Evolutionary conservation across 2,329 filamentous ascomycete genomes (phyloP), one percentile per base, ranked within the genome.

Genomic region (Neonectria coccinea): DNA sequence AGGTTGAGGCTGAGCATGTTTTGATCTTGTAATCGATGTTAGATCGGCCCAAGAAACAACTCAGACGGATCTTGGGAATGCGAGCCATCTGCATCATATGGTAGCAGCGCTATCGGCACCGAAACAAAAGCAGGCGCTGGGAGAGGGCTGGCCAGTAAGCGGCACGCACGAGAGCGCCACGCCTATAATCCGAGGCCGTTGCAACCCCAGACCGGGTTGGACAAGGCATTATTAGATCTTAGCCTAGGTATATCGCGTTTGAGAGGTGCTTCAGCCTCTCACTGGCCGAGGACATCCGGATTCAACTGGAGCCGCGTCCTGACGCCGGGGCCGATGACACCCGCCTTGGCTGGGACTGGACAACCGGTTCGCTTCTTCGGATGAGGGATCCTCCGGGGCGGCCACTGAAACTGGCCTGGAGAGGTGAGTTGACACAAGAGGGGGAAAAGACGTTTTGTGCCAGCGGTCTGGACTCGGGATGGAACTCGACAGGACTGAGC

Each of bases 201-300:
- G 33, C 56, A 62, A 68, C 60, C 60, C 55, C 56, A 65, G 69
- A 67, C 62, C 50, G 59, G 60, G 56, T 55, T 59, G 63, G 62
- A 65, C 66, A 62, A 56, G 42, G 62, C 64, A 71, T 70, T 60
- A 66, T 59, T 39, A 62, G 57, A 68, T 71, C 70, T 67, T 63
- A 64, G 53, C 64, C 66, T 52, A 20, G 20, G 20, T 20, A 57
- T 42, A 45, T 42, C 60, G 45, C 61, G 70, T 72, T 73, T 72
- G 70, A 72, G 65, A 68, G 70, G 52, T 71, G 70, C 70, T 58
- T 72, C 70, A 69, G 59, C 67, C 68, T 71, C 68, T 67, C 63
- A 67, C 70, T 67, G 70, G 70, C 64, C 36, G 57, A 56, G 51
- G 59, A 55, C 51, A 67, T 67, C 70, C 68, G 70, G 70, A 63